Evolutionary conservation across 345 rosid genomes (phyloP).

Genomic region (Clausena lansium): DNA sequence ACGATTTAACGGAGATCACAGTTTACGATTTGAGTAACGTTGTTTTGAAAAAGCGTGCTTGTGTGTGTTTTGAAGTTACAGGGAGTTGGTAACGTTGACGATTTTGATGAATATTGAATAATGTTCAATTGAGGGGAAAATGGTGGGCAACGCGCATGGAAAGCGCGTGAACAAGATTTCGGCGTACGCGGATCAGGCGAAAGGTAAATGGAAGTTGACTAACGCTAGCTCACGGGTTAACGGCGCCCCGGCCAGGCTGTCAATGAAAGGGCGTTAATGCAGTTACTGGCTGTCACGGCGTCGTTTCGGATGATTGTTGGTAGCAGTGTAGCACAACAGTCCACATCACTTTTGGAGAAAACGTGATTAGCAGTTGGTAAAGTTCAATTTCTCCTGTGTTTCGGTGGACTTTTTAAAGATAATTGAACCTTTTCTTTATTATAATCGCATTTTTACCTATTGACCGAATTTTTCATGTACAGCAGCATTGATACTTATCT

Average conservation of each 20-base stretch:
- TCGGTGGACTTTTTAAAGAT: neutral
- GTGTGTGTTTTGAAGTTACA: neutral
- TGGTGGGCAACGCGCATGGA: neutral
- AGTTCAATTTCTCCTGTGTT: neutral
- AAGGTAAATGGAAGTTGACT: neutral
- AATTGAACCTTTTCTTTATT: neutral
- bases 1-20: neutral
- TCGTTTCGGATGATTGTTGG: neutral
- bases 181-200: neutral
- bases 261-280: neutral
- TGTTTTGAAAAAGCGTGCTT: too few species aligned
- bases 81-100: conserved; percentile 7
- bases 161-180: neutral
- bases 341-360: neutral
- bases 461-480: neutral
- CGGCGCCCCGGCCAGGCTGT: neutral
- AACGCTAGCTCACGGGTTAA: neutral
- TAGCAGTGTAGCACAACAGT: too few species aligned
- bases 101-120: neutral
- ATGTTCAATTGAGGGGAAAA: neutral
- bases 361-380: neutral
- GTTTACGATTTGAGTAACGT: neutral
- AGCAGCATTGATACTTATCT: neutral
- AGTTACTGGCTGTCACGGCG: neutral
- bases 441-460: neutral